A percentile compares a stretch with the other conserved stretches of the same genome.
Conservation (phyloP, 805 yeast genomes). For the Pichia nanzhaoensis region DNA sequence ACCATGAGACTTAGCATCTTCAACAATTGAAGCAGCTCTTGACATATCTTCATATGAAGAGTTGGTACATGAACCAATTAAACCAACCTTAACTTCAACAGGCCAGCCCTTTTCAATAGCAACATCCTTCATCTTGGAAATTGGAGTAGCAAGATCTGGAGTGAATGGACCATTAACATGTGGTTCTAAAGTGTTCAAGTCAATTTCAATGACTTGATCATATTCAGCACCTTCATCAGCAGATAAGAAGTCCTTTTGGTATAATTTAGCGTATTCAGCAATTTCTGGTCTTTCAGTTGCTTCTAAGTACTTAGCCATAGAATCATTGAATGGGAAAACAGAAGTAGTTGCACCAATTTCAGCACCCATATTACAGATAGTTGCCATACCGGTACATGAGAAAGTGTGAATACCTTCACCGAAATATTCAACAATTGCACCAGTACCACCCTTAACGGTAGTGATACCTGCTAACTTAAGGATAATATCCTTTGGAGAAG, state of each 20-base stretch:
- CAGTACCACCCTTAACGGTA: slow-evolving; percentile 98
- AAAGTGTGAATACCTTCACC: slow-evolving; percentile 88
- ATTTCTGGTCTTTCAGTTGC: slow-evolving; percentile 82
- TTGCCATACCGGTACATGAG: slow-evolving; percentile 98
- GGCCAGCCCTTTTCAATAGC: slow-evolving; percentile 83
- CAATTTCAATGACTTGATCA: slow-evolving; percentile 87
- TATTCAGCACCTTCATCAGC: slow-evolving; percentile 89
- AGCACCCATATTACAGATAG: slow-evolving; percentile 99
- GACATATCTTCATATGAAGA: slow-evolving; percentile 98
- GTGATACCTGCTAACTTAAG: slow-evolving; percentile 84
- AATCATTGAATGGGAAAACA: slow-evolving; percentile 78
- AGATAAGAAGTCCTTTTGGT: slow-evolving; percentile 46
- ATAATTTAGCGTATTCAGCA: slow-evolving; percentile 61
- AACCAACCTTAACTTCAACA: slow-evolving; percentile 75
- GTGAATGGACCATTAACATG: slow-evolving; percentile 97
- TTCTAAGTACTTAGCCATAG: slow-evolving; percentile 50
- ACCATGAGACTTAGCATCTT: slow-evolving; percentile 82
- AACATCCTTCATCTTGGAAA: slow-evolving; percentile 70
- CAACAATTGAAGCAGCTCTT: slow-evolving; percentile 84
- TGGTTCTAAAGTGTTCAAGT: slow-evolving; percentile 84
- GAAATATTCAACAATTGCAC: slow-evolving; percentile 90
- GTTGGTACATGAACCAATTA: slow-evolving; percentile 97
- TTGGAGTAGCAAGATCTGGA: slow-evolving; percentile 93
- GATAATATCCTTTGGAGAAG: slow-evolving; percentile 96
- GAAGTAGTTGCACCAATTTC: slow-evolving; percentile 99